Conservation (phyloP, 2,329 filamentous ascomycete genomes). For the Trichoderma guizhouense region DNA sequence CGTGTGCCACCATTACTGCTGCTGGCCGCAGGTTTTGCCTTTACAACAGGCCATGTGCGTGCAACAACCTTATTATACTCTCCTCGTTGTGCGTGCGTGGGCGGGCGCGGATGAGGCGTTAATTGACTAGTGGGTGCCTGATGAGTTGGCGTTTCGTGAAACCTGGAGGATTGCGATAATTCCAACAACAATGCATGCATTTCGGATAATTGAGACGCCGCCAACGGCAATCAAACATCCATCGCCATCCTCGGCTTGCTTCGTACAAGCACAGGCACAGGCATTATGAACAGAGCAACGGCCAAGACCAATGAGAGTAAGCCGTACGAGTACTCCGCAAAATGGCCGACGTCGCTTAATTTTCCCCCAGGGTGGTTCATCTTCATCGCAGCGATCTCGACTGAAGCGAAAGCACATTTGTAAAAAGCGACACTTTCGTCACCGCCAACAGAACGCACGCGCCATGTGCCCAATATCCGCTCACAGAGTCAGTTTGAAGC, state of each 20-base stretch:
- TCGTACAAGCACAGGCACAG: neutral
- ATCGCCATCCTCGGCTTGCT: neutral
- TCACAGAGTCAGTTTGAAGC: neutral
- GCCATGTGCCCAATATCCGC: neutral
- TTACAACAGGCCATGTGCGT: neutral
- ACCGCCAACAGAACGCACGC: neutral
- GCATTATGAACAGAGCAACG: neutral
- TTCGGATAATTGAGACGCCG: neutral
- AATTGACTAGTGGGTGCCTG: neutral
- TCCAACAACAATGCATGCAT: neutral
- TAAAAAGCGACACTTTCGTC: neutral
- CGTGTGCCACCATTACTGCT: neutral
- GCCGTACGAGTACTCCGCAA: neutral
- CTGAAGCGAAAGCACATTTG: neutral
- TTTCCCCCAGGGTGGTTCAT: neutral
- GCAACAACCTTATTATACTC: neutral
- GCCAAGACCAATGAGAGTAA: neutral
- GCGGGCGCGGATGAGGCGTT: neutral
- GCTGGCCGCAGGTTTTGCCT: neutral
- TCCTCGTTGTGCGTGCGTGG: neutral
- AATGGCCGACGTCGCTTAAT: constrained; percentile 13
- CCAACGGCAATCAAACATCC: neutral
- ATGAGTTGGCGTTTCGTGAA: neutral
- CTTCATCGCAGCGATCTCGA: constrained; percentile 2
- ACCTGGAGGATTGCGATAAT: neutral